Percentiles rank a stretch among this genome's conserved stretches.
Conservation (phyloP, 257 asterid species). For the Cynanchum wilfordii region DNA sequence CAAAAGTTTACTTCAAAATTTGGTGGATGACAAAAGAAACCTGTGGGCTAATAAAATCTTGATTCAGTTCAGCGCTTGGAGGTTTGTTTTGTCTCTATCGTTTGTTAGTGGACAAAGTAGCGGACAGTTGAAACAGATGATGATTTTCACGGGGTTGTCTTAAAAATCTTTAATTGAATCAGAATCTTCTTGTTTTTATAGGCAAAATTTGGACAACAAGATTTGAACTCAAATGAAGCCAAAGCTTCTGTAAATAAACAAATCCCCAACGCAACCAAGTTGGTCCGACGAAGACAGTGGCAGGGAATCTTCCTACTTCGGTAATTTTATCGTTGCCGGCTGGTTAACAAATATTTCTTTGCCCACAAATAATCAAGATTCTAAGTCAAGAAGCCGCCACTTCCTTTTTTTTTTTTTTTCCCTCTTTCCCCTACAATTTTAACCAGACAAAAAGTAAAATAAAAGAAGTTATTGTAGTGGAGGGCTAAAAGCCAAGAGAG, state of each 20-base stretch:
- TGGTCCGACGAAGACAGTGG: conserved; percentile 5
- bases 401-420: background rate
- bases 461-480: background rate
- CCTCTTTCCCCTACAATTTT: no score
- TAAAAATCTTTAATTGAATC: background rate
- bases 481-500: background rate
- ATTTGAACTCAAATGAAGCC: background rate
- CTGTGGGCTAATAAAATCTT: background rate
- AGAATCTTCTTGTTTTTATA: background rate
- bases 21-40: background rate
- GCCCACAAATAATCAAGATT: background rate
- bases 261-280: background rate
- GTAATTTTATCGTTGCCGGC: background rate
- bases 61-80: background rate
- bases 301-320: conserved; percentile 1
- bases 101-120: background rate
- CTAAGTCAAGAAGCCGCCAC: background rate
- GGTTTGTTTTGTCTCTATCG: conserved; percentile 1
- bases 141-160: conserved; percentile 6
- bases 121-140: conserved; percentile 4
- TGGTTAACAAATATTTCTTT: background rate
- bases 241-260: background rate
- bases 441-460: no score
- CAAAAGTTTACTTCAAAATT: background rate
- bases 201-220: background rate